A percentile compares a stretch with the other conserved stretches of the same genome.
Evolutionary conservation across 2,329 filamentous ascomycete species (phyloP).

Genomic region (Tolypocladium amazonense): DNA sequence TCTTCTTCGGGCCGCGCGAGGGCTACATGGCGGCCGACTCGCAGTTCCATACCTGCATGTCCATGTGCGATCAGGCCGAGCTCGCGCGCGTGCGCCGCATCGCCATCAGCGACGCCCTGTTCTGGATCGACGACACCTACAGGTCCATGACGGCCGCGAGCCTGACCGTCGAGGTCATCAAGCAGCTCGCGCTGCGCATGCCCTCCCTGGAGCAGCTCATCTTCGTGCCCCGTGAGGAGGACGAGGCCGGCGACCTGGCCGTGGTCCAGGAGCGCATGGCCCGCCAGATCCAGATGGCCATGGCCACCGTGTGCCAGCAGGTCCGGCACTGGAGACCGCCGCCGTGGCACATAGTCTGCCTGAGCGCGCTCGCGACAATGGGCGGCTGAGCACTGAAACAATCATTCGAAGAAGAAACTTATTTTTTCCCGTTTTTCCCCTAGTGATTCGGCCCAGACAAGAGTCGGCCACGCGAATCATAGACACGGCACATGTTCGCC

Average conservation of each 20-base stretch:
- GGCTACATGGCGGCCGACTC: conserved; percentile 34
- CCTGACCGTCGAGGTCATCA: conserved; percentile 28
- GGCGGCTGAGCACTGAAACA: conserved; percentile 3
- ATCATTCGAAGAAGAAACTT: background rate
- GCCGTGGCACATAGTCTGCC: conserved; percentile 25
- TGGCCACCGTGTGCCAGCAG: conserved; percentile 19
- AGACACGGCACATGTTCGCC: background rate
- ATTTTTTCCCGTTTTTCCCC: background rate
- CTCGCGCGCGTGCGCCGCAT: conserved; percentile 28
- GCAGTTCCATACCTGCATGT: conserved; percentile 33
- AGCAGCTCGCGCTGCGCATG: conserved; percentile 25
- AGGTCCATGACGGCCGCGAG: conserved; percentile 27
- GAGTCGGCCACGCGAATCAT: background rate
- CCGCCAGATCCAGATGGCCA: conserved; percentile 24
- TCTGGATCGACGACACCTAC: conserved; percentile 25
- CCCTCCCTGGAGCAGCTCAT: conserved; percentile 29
- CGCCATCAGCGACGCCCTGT: conserved; percentile 34
- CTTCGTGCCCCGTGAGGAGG: conserved; percentile 30
- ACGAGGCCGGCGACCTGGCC: conserved; percentile 16
- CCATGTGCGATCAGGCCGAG: conserved; percentile 29
- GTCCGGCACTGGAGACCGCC: conserved; percentile 21
- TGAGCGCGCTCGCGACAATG: conserved; percentile 12
- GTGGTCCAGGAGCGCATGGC: conserved; percentile 23
- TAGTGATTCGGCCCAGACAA: background rate
- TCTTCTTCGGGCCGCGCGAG: conserved; percentile 35